Percentiles rank a stretch among this genome's conserved stretches.
These are phyloP conservation scores for Heliamphora pulchella DNA, from an alignment of 179 eudicot species.

Conservation along the genomic window DNA sequence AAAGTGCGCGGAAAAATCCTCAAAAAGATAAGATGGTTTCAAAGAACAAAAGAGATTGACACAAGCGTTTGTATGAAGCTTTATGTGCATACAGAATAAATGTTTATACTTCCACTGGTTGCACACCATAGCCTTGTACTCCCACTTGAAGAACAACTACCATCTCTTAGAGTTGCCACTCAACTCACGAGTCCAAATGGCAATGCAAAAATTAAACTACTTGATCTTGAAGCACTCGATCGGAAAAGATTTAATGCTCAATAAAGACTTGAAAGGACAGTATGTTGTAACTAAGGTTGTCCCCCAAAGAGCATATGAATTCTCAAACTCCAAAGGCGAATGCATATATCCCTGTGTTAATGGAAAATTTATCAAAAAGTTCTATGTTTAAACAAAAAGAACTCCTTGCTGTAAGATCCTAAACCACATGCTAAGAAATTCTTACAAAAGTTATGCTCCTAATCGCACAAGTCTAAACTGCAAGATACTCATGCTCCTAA, in stretches of 20 bases:
- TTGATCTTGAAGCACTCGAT: slow-evolving; percentile 1
- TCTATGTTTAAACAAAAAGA: background rate
- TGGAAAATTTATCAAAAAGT: slow-evolving; percentile 6
- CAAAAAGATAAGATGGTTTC: slow-evolving; percentile 1
- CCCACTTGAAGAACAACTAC: background rate
- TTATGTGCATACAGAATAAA: slow-evolving; percentile 7
- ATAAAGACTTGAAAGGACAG: background rate
- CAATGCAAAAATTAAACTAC: background rate
- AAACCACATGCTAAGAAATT: no score
- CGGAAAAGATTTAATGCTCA: background rate
- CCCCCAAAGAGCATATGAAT: slow-evolving; percentile 9
- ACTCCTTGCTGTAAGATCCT: background rate
- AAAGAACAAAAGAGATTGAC: slow-evolving; percentile 2
- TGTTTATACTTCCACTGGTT: background rate
- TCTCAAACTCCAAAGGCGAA: background rate
- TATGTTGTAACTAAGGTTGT: slow-evolving; percentile 15
- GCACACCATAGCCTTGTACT: background rate
- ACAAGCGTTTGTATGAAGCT: background rate
- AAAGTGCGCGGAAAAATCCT: background rate
- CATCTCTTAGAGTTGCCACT: background rate
- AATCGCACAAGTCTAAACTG: no score
- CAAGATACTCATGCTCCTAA: no score
- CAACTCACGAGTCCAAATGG: slow-evolving; percentile 6
- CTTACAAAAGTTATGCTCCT: no score
- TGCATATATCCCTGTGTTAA: slow-evolving; percentile 1